Evolutionary conservation across 2,329 filamentous ascomycete species (phyloP).

Genomic region (Tolypocladium tundrense): DNA sequence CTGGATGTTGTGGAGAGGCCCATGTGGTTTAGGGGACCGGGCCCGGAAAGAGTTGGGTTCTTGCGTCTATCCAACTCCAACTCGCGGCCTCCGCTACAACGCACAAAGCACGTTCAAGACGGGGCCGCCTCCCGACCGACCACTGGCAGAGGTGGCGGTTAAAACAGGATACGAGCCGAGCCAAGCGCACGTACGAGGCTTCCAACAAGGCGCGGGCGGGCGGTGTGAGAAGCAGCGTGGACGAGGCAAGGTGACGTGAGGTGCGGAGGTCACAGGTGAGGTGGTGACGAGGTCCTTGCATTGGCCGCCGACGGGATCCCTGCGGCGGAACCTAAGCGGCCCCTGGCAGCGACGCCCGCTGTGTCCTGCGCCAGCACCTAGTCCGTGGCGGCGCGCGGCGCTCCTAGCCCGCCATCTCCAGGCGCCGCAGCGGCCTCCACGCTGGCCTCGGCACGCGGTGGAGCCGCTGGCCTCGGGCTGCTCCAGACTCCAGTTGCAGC

Average conservation of each 20-base stretch:
- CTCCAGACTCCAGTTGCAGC: not conserved
- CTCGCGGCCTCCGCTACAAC: no score
- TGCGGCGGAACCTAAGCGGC: not conserved
- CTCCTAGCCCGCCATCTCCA: not conserved
- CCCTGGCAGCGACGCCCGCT: not conserved
- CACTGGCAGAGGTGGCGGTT: not conserved
- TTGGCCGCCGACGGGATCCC: not conserved
- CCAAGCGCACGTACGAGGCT: not conserved
- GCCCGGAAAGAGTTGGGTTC: not conserved
- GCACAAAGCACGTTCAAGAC: no score
- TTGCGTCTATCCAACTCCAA: not conserved
- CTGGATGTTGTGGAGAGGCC: not conserved
- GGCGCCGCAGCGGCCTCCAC: not conserved
- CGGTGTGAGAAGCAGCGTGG: not conserved
- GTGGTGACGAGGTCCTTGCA: not conserved
- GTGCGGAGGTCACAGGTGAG: not conserved
- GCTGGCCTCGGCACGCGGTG: not conserved
- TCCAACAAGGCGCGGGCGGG: not conserved
- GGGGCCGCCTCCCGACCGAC: not conserved
- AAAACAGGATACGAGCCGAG: not conserved
- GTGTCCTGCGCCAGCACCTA: not conserved
- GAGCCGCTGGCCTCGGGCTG: not conserved
- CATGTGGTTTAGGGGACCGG: not conserved
- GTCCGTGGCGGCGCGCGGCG: not conserved
- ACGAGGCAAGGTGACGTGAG: not conserved